Conservation (phyloP, 176 grass and related monocot genomes). For the Oropetium thomaeum region DNA sequence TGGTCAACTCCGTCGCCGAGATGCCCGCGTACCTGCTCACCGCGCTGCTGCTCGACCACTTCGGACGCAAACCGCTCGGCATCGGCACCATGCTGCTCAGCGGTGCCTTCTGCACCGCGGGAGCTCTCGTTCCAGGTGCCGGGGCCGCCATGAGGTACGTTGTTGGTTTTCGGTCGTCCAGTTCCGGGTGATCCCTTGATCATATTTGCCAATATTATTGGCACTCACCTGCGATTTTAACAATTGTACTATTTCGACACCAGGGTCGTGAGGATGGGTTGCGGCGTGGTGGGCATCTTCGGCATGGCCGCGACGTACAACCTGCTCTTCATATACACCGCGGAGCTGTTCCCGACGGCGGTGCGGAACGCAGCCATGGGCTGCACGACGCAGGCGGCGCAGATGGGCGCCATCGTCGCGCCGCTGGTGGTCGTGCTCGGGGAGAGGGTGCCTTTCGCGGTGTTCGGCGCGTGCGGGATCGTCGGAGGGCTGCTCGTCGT, state of each 20-base stretch:
- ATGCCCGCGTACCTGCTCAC: constrained; percentile 63
- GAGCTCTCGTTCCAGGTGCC: constrained; percentile 21
- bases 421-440: constrained; percentile 74
- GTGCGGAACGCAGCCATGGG: constrained; percentile 74
- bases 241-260: no score
- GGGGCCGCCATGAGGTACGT: constrained; percentile 39
- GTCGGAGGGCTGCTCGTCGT: constrained; percentile 43
- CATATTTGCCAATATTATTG: no score
- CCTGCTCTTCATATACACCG: constrained; percentile 70
- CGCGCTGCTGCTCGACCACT: constrained; percentile 47
- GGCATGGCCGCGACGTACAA: constrained; percentile 81
- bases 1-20: constrained; percentile 67
- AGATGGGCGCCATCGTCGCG: constrained; percentile 77
- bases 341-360: constrained; percentile 85
- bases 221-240: background rate
- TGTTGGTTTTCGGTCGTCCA: no score
- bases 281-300: constrained; percentile 76
- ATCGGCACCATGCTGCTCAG: constrained; percentile 74
- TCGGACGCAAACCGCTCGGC: constrained; percentile 55
- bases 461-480: constrained; percentile 65
- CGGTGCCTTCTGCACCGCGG: constrained; percentile 54
- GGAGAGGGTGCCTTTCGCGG: constrained; percentile 53
- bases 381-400: constrained; percentile 45
- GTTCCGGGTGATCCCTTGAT: no score
- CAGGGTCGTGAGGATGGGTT: constrained; percentile 55